phyloP scores from a whole-genome alignment of 208 protist species.

The Acanthamoeba sp. region DNA sequence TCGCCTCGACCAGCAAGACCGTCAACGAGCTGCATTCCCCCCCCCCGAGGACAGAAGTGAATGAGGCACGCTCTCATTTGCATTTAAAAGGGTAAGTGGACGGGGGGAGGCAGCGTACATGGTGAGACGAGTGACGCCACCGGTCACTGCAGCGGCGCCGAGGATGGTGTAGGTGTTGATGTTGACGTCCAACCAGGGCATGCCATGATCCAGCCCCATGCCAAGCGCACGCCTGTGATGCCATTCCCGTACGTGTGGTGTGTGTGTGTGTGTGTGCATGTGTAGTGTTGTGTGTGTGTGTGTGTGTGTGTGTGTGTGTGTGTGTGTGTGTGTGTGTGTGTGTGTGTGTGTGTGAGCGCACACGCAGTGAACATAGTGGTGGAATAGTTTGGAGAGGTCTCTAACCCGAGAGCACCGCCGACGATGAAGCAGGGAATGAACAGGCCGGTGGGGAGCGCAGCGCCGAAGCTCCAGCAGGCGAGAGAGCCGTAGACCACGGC shows the following conservation, averaged over 20 bases:
- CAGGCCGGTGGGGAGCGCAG: background rate
- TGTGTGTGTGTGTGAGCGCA: too few relatives aligned
- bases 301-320: background rate
- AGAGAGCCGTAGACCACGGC: background rate
- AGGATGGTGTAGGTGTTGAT: slow-evolving; percentile 20
- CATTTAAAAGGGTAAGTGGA: background rate
- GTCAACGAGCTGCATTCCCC: background rate
- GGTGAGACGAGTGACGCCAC: slow-evolving; percentile 9
- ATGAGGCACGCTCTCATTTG: too few relatives aligned
- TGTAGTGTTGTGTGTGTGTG: background rate
- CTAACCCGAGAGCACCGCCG: background rate
- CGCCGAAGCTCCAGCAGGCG: slow-evolving; percentile 13
- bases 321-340: too few relatives aligned
- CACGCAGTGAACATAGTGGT: too few relatives aligned
- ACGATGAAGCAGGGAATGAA: slow-evolving; percentile 18
- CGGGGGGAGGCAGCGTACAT: background rate
- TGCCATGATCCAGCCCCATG: background rate
- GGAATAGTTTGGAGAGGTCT: too few relatives aligned
- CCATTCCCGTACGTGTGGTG: background rate
- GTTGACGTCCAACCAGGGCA: background rate
- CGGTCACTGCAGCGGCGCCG: background rate
- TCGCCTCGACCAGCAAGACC: slow-evolving; percentile 1
- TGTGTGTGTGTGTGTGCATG: too few relatives aligned
- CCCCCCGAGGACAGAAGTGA: background rate
- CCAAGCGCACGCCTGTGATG: background rate